Percentiles rank a stretch among this genome's conserved stretches.
phyloP scores from a whole-genome alignment of 352 stramenopile species.

The Globisporangium solare region DNA sequence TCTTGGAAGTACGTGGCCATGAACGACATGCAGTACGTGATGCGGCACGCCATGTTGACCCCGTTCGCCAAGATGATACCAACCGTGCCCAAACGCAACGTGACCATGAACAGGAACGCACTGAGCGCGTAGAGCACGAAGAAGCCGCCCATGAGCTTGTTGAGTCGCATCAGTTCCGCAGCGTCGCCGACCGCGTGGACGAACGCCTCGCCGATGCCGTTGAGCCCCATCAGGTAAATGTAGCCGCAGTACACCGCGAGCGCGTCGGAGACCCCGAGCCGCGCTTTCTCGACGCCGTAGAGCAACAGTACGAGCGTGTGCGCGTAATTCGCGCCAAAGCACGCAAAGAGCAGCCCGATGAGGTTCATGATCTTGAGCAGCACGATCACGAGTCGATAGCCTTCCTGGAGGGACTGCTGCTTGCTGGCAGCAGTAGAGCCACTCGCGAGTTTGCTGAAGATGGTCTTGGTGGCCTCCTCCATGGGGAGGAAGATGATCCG shows the following conservation, averaged over 20 bases:
- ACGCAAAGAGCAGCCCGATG: constrained; percentile 79
- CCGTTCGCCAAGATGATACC: constrained; percentile 86
- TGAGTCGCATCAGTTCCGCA: constrained; percentile 68
- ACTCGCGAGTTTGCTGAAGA: constrained; percentile 90
- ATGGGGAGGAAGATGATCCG: constrained; percentile 95
- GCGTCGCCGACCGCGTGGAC: constrained; percentile 87
- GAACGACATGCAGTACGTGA: constrained; percentile 75
- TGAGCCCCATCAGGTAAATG: constrained; percentile 93
- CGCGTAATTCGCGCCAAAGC: constrained; percentile 81
- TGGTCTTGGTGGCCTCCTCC: constrained; percentile 94
- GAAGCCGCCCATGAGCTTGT: constrained; percentile 75
- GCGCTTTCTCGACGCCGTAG: constrained; percentile 69
- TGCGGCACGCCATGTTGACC: constrained; percentile 84
- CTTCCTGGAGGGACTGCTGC: constrained; percentile 18
- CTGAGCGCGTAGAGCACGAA: constrained; percentile 69
- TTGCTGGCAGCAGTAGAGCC: constrained; percentile 10
- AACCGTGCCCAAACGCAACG: constrained; percentile 44
- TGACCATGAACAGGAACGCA: constrained; percentile 62
- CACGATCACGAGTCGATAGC: constrained; percentile 51
- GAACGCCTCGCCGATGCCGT: constrained; percentile 96
- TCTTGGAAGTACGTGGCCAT: constrained; percentile 53
- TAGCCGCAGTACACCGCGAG: constrained; percentile 90
- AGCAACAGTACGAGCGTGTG: constrained; percentile 76
- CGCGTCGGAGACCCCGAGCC: constrained; percentile 42
- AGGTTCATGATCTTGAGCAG: constrained; percentile 84